Evolutionary conservation across 23 red algal genomes (phyloP).

Genomic region (Gracilaria gracilis): DNA sequence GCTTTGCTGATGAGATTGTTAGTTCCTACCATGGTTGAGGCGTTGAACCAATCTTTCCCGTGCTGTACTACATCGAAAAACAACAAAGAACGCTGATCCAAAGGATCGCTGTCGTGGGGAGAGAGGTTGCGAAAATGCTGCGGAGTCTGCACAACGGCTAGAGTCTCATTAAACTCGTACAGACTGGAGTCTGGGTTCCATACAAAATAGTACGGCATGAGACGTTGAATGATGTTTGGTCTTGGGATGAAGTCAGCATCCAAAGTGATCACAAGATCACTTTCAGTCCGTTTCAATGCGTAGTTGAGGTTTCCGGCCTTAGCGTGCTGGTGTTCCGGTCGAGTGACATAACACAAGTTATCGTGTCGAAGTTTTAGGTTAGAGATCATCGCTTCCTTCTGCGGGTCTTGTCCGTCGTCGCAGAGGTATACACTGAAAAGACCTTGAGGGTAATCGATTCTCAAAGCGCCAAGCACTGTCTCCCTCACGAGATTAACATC

Average conservation of each 20-base stretch:
- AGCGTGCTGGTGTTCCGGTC: slow-evolving; percentile 43
- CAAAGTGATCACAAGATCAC: slow-evolving; percentile 42
- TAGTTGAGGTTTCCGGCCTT: slow-evolving; percentile 73
- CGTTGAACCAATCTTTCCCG: slow-evolving; percentile 74
- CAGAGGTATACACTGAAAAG: slow-evolving; percentile 58
- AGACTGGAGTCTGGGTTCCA: slow-evolving; percentile 31
- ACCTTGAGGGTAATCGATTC: slow-evolving; percentile 54
- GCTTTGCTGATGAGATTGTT: slow-evolving; percentile 49
- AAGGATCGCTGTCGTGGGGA: slow-evolving; percentile 42
- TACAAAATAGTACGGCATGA: slow-evolving; percentile 61
- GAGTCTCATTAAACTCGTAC: slow-evolving; percentile 54
- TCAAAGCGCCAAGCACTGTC: slow-evolving; percentile 38
- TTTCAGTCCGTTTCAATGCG: slow-evolving; percentile 18
- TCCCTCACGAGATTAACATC: slow-evolving; percentile 15
- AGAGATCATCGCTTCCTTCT: slow-evolving; percentile 29
- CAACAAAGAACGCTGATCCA: slow-evolving; percentile 45
- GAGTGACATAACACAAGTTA: slow-evolving; percentile 47
- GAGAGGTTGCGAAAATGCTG: slow-evolving; percentile 71
- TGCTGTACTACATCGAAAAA: slow-evolving; percentile 40
- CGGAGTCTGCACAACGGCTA: slow-evolving; percentile 57
- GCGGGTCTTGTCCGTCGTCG: slow-evolving; percentile 51
- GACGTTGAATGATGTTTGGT: slow-evolving; percentile 59
- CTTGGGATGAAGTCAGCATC: slow-evolving; percentile 69
- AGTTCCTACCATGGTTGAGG: slow-evolving; percentile 51
- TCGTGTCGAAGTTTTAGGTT: background rate